Base-by-base conservation (phyloP, 805 yeast genomes). In the Kazachstania bromeliacearum region DNA sequence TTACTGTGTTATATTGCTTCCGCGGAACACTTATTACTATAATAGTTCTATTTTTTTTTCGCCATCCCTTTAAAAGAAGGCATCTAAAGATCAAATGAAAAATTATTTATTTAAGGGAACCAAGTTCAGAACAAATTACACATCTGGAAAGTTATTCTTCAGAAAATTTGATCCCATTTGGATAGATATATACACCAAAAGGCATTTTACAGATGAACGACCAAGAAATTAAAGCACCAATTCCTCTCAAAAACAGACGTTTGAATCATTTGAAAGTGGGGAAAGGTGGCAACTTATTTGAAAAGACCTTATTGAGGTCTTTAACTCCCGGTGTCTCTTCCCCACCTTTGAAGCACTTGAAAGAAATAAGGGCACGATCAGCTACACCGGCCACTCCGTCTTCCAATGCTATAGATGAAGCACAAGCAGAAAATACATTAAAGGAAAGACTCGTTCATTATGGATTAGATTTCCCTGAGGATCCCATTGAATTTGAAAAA, bases 391-490 rank as follows among this genome's bases (percentile, higher is more conserved):
- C 48, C 5, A 25, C 38, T 4, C 42, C 41, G 12, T 28, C 31
- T 6, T 44, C 45, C n/a, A 35, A 36, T 12, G 28, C 45, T n/a
- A 33, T 45, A 14, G 49, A 49, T 36, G 54, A 50, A 14, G 38
- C 46, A 35, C 47, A 47, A 24, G 35, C 48, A 5, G 59, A 57
- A 10, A 39, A 38, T 4, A 37, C 56, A 14, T 16, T 57, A 8
- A 37, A 49, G 9, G 46, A 52, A 15, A 53, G 70, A 41, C 41
- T 66, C 25, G 45, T 46, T 26, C 62, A 59, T 39, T 77, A 74
- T 45, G 60, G 63, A 32, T 49, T 77, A 25, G 79, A 77, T 48
- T 75, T 66, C 44, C 78, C 77, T 2, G 62, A 61, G 2, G 66
- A 66, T 44, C 48, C 39, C 10, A 59, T 58, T 0, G 60, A 59